Base-by-base conservation (phyloP, 2,329 filamentous ascomycete species). In the Colletotrichum sp. region DNA sequence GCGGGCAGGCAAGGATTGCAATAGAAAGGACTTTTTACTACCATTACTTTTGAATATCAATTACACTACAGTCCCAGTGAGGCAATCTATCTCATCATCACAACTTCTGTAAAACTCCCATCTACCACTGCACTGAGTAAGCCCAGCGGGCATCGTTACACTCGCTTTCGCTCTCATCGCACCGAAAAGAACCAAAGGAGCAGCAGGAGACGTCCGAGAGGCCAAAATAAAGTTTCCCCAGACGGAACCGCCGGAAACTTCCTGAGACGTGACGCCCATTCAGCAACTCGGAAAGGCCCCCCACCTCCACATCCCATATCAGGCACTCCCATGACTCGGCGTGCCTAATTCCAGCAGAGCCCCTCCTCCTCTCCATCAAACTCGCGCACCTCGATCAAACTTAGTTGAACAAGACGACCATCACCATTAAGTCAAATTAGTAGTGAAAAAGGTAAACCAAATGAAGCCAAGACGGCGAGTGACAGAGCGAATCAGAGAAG, bases 201-300 rank as follows among this genome's bases (percentile, higher is more conserved):
- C 5, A 18, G 62, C 7, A 34, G 9, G 34, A 64, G 32, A n/a
- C 62, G 62, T 18, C 34, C 39, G 34, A 32, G 16, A 63, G 32
- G 57, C 30, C 15, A 8, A n/a, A 71, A 36, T 68, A 68, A 34
- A 44, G 57, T 73, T 73, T 60, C 63, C 55, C 32, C 39, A 26
- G 15, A 30, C 55, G 69, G 39, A 26, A 68, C 34, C n/a, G 26
- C 26, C 70, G 69, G 57, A 28, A 60, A 60, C 57, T 44, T 59
- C 13, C 39, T 63, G 63, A 64, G 55, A 68, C 39, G 55, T 16
- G 10, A 26, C 16, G 55, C 24, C 55, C 57, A 39, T 32, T 64
- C 32, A 44, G n/a, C 30, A 64, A 8, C n/a, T 36, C 62, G 22
- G 24, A 44, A 34, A 34, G 24, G 13, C 34, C 22, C 62, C 18